Evolutionary conservation across 768 basidiomycete species (phyloP).

Genomic region (Rhodotorula graminis): DNA sequence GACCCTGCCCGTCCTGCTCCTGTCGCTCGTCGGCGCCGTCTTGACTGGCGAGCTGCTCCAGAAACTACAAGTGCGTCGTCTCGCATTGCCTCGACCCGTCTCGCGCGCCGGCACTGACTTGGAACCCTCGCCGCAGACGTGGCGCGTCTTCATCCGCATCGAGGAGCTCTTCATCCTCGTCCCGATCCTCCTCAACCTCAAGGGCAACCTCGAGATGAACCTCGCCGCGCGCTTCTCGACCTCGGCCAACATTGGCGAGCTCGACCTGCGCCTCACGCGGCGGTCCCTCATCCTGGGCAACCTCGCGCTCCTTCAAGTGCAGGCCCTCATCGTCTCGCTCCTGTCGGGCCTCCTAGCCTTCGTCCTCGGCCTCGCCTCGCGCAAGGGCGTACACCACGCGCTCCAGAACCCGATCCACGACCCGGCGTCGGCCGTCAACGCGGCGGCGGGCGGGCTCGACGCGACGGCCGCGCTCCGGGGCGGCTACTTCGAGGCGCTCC

Average conservation of each 20-base stretch:
- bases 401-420: conserved; percentile 33
- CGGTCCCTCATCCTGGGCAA: conserved; percentile 71
- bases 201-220: conserved; percentile 93
- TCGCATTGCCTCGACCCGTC: too few relatives aligned
- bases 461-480: conserved; percentile 23
- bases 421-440: background rate
- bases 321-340: conserved; percentile 82
- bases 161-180: conserved; percentile 96
- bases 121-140: conserved; percentile 55
- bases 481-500: conserved; percentile 49
- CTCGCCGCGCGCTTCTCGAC: conserved; percentile 92
- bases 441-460: background rate
- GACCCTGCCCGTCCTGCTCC: conserved; percentile 80
- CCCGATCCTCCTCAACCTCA: conserved; percentile 87
- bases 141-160: conserved; percentile 80
- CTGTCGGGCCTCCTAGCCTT: conserved; percentile 75
- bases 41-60: conserved; percentile 88
- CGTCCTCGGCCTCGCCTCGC: conserved; percentile 56
- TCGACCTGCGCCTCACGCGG: conserved; percentile 66
- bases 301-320: conserved; percentile 80
- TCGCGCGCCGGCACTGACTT: background rate
- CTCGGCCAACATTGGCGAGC: conserved; percentile 82
- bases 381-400: conserved; percentile 36
- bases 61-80: conserved; percentile 66
- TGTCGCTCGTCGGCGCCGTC: conserved; percentile 75